A percentile compares a stretch with the other conserved stretches of the same genome.
These are phyloP conservation scores for Pseudocercospora pini-densiflorae DNA, from an alignment of 2,329 filamentous ascomycete genomes.

Conservation along the genomic window DNA sequence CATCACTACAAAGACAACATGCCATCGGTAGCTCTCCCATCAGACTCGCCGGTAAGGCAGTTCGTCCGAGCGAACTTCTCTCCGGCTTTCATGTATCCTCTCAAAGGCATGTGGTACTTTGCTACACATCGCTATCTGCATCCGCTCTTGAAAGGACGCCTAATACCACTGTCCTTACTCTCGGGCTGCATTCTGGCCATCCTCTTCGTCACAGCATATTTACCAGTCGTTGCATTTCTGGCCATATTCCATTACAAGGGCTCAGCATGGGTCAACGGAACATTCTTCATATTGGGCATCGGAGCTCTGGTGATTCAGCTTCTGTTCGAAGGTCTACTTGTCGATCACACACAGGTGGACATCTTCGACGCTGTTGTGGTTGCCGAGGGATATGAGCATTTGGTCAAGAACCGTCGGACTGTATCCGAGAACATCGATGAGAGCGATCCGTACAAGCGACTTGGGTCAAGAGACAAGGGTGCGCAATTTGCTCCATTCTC, in stretches of 20 bases:
- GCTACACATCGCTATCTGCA: constrained; percentile 76
- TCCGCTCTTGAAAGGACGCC: constrained; percentile 75
- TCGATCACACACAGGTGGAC: constrained; percentile 76
- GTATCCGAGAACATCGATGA: constrained; percentile 73
- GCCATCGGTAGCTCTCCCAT: constrained; percentile 8
- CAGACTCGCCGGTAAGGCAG: constrained; percentile 18
- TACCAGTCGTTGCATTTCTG: constrained; percentile 88
- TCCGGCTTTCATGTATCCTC: constrained; percentile 40
- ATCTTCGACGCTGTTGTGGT: constrained; percentile 84
- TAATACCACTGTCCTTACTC: constrained; percentile 80
- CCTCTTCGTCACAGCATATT: constrained; percentile 84
- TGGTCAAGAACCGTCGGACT: constrained; percentile 64
- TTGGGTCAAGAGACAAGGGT: constrained; percentile 78
- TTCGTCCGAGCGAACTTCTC: constrained; percentile 41
- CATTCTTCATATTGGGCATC: constrained; percentile 78
- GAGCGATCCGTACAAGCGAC: constrained; percentile 73
- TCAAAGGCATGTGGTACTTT: constrained; percentile 79
- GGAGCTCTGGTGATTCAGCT: constrained; percentile 65
- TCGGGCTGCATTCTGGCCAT: constrained; percentile 82
- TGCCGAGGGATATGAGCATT: constrained; percentile 69
- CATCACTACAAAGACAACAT: constrained; percentile 8
- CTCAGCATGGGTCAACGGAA: constrained; percentile 87
- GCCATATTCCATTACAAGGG: constrained; percentile 78
- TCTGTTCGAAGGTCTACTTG: constrained; percentile 57
- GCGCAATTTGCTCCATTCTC: constrained; percentile 89